Conservation (phyloP, 2,329 filamentous ascomycete genomes). For the Epicoccum sorghinum region DNA sequence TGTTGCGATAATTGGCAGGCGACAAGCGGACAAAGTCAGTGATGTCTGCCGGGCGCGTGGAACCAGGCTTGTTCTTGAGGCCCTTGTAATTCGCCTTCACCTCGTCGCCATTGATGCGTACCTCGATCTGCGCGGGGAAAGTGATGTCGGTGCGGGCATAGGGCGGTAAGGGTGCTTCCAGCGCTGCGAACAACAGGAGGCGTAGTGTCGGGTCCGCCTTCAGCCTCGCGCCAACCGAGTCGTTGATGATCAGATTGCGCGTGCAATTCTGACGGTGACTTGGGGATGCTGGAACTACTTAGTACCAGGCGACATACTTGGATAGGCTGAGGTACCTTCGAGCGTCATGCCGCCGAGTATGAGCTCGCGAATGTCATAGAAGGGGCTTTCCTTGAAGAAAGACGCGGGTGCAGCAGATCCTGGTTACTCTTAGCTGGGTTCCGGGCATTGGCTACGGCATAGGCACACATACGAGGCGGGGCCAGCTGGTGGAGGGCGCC, state of each 20-base stretch:
- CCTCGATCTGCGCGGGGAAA: conserved; percentile 90
- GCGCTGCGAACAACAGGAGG: conserved; percentile 84
- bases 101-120: conserved; percentile 87
- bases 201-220: conserved; percentile 66
- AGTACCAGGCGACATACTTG: conserved; percentile 22
- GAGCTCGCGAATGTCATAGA: conserved; percentile 73
- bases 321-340: conserved; percentile 68
- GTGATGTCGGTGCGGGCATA: conserved; percentile 67
- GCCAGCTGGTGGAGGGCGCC: conserved; percentile 16
- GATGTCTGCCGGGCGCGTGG: conserved; percentile 91
- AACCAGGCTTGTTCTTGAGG: conserved; percentile 93
- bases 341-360: conserved; percentile 71
- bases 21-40: conserved; percentile 76
- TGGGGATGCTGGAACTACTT: conserved; percentile 58
- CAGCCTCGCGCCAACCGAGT: conserved; percentile 62
- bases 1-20: conserved; percentile 72
- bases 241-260: conserved; percentile 64
- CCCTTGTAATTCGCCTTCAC: conserved; percentile 93
- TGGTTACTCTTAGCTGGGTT: conserved; percentile 29
- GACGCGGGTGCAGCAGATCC: conserved; percentile 45
- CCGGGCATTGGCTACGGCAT: not conserved
- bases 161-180: conserved; percentile 54
- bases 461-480: conserved; percentile 24
- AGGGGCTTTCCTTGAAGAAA: conserved; percentile 65
- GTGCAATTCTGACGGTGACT: conserved; percentile 63